Conservation (phyloP, 306 rosid species). For the Canavalia gladiata region DNA sequence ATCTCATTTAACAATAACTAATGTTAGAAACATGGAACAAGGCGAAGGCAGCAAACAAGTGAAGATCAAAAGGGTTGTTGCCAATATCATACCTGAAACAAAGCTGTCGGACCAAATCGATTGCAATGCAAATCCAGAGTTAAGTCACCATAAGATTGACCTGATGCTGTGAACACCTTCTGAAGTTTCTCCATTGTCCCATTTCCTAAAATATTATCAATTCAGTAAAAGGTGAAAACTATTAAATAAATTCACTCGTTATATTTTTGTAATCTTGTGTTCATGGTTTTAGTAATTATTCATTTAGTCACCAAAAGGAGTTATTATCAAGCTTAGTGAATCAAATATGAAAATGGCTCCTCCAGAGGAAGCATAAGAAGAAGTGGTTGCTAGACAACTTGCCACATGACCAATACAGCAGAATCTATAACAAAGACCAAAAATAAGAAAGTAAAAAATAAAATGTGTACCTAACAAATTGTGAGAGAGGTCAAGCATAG, state of each 20-base stretch:
- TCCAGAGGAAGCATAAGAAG: slow-evolving; percentile 34
- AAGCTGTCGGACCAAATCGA: slow-evolving; percentile 81
- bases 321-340: neutral
- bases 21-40: slow-evolving; percentile 29
- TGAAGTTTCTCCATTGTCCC: slow-evolving; percentile 86
- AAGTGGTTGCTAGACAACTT: slow-evolving; percentile 17
- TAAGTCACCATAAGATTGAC: slow-evolving; percentile 77
- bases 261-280: neutral
- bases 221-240: slow-evolving; percentile 41
- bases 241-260: slow-evolving; percentile 30
- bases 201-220: slow-evolving; percentile 70
- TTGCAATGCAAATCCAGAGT: slow-evolving; percentile 93
- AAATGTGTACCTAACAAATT: slow-evolving; percentile 73
- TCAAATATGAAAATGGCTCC: slow-evolving; percentile 24
- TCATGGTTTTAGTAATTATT: slow-evolving; percentile 10
- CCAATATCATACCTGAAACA: slow-evolving; percentile 72
- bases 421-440: slow-evolving; percentile 26
- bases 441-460: slow-evolving; percentile 9
- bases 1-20: slow-evolving; percentile 27
- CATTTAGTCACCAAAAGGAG: slow-evolving; percentile 26
- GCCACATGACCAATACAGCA: slow-evolving; percentile 20
- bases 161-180: slow-evolving; percentile 73
- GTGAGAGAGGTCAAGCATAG: slow-evolving; percentile 93
- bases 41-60: slow-evolving; percentile 7
- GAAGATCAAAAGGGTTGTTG: slow-evolving; percentile 43